Base-by-base conservation (phyloP, 2,329 filamentous ascomycete genomes). In the Arthrobotrys pseudoclavata region DNA sequence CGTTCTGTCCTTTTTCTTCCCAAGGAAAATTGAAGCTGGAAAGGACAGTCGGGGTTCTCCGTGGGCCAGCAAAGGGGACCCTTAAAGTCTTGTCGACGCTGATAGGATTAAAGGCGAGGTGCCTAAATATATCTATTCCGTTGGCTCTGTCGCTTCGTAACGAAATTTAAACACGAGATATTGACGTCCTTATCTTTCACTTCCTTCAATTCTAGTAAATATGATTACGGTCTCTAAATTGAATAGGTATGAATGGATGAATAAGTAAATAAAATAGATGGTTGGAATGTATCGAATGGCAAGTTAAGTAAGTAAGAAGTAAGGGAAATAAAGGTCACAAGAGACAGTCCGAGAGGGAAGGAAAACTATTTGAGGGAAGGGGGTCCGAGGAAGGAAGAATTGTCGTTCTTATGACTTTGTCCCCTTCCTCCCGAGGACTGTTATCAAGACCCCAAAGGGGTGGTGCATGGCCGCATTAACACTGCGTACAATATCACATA, bases 381-480 rank as follows among this genome's bases (percentile, higher is more conserved):
- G 53, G 61, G 20, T 66, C 60, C 60, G 60, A 63, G 42, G 50
- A 61, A 48, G 34, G 48, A n/a, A 20, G 29, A 22, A 29, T 37
- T 26, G 60, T 37, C 48, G 52, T 74, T 26, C 69, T 74, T 74
- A 74, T 74, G 69, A 74, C 69, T 67, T 22, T 40, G 22, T 24
- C 40, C 13, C 20, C 13, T 61, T 66, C 60, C 45, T 50, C 45
- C 61, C 60, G 24, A 53, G 24, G 37, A 64, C 64, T 69, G 64
- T 55, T 64, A 50, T 64, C 60, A 31, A 18, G 34, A 40, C 18
- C 67, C 22, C 29, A 53, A 63, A 48, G 60, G 24, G 60, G 60
- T 18, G 15, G 13, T 40, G 34, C 34, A 42, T 22, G 52, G 26
- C 53, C 52, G 52, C 52, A 55, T 55, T 15, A 53, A 62, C 4